Base-by-base conservation (phyloP, 2,329 filamentous ascomycete genomes). In the Fonsecaea pedrosoi region DNA sequence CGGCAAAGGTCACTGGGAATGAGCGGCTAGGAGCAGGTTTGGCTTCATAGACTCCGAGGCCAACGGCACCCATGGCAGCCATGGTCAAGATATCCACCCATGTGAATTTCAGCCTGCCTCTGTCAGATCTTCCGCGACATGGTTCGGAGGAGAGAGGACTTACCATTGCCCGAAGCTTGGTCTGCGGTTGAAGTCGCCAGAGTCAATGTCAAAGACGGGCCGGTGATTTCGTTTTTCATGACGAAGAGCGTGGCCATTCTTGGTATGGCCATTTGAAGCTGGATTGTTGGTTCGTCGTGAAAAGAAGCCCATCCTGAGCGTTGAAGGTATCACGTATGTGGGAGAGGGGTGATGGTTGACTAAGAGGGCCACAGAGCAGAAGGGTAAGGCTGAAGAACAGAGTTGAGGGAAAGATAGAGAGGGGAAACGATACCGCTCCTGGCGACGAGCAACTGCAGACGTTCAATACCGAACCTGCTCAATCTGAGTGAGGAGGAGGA, bases 121-220 rank as follows among this genome's bases (percentile, higher is more conserved):
- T 34, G 54, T 60, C 34, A 55, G 50, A 18, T 38, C 21, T 21
- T 64, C 15, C 7, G 5, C 38, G 1, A 13, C 30, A 18, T 15
- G 4, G 12, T 2, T n/a, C 1, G 12, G 15, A 42, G 15, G 9
- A 9, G 53, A 9, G 13, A 40, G 8, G 45, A 18, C 66, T 64
- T 90, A 70, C 89, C 89, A 92, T 74, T 90, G 87, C 2, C 89
- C 88, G 70, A 92, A 90, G 1, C 80, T 84, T 2, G 89, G 89
- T 10, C 84, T 80, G 2, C 75, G 78, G 1, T 80, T 79, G 82
- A 87, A 85, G 62, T 79, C 75, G 70, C 70, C 73, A 37, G 70
- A 70, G 50, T 73, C 57, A 15, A 69, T 25, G 54, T 73, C 70
- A 56, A 73, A 73, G 15, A 55, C n/a, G 12, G 60, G 55, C 21